Evolutionary conservation across 306 rosid genomes (phyloP).

Genomic region (Nissolia schottii): DNA sequence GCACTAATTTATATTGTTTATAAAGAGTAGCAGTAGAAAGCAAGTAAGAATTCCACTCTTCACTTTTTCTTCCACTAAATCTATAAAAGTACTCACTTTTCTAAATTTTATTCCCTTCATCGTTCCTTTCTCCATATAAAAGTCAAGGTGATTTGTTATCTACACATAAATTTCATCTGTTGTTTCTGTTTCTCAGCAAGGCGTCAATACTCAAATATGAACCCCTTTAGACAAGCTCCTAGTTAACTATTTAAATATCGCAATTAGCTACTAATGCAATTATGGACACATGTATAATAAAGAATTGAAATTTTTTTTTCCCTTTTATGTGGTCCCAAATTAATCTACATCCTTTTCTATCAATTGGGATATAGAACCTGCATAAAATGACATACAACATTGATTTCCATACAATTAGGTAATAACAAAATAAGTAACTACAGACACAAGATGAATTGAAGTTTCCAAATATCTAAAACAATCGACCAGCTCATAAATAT

Average conservation of each 20-base stretch:
- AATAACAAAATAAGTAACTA: not conserved
- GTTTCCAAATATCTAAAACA: not conserved
- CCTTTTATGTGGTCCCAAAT: not conserved
- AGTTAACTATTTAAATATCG: not conserved
- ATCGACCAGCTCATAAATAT: not conserved
- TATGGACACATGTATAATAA: not conserved
- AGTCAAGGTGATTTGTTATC: not conserved
- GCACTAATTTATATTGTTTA: slow-evolving; percentile 6
- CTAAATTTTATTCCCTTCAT: not conserved
- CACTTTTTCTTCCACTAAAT: not conserved
- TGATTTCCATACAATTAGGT: not conserved
- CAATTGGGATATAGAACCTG: slow-evolving; percentile 10
- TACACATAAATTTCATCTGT: slow-evolving; percentile 10
- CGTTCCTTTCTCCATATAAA: slow-evolving; percentile 1
- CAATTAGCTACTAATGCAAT: not conserved
- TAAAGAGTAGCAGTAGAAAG: not conserved
- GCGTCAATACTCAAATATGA: not conserved
- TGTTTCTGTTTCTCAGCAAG: not conserved
- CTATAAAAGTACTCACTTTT: not conserved
- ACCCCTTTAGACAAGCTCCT: not conserved
- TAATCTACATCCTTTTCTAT: slow-evolving; percentile 4
- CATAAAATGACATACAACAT: not conserved
- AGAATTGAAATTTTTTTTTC: not conserved
- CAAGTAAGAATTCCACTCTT: not conserved
- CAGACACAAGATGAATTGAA: not conserved